Conservation (phyloP, 2,329 filamentous ascomycete genomes). For the Triangularia verruculosa region DNA sequence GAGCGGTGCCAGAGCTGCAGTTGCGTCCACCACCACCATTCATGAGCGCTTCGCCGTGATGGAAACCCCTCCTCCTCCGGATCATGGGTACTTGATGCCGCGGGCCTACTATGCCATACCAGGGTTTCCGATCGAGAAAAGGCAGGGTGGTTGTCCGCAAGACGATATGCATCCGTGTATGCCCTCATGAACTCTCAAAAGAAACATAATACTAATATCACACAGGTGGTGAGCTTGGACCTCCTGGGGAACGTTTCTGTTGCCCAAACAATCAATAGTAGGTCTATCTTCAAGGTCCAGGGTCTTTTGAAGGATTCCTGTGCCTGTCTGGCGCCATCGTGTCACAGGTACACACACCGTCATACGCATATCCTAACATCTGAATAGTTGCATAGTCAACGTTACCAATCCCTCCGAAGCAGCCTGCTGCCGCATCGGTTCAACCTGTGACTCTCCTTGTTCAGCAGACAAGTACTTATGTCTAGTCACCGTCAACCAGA, state of each 20-base stretch:
- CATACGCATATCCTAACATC: neutral
- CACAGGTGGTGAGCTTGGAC: neutral
- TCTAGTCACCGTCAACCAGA: neutral
- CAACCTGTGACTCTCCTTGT: neutral
- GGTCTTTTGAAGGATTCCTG: neutral
- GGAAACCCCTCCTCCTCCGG: neutral
- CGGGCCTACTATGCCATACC: neutral
- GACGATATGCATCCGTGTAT: neutral
- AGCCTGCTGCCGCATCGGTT: constrained; percentile 1
- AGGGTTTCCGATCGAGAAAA: neutral
- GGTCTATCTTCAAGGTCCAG: neutral
- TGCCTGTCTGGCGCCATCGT: neutral
- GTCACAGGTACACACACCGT: neutral
- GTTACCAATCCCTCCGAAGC: neutral
- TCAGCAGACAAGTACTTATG: neutral
- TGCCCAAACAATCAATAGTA: neutral
- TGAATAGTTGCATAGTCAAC: neutral
- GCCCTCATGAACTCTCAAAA: neutral
- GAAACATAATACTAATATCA: neutral
- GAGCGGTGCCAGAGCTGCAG: neutral
- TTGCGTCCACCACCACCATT: neutral
- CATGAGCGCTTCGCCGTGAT: neutral
- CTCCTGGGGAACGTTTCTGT: neutral
- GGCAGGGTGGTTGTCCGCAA: neutral
- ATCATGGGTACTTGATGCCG: neutral